These are phyloP conservation scores for Aurantiochytrium sp. DNA, from an alignment of 108 stramenopile genomes.

Conservation along the genomic window DNA sequence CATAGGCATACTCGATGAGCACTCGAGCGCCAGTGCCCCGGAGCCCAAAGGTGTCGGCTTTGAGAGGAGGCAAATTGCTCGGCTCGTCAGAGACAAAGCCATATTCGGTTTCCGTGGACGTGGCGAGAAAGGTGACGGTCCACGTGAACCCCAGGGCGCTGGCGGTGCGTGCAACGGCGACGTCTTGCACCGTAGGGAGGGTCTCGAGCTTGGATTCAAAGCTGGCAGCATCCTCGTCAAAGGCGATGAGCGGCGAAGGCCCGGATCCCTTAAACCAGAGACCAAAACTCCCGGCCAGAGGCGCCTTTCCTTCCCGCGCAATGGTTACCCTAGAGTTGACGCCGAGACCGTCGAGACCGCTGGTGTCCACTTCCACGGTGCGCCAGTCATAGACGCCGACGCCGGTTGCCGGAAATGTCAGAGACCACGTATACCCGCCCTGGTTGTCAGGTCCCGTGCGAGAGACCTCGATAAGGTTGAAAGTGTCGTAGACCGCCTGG, in stretches of 20 bases:
- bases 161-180: neutral
- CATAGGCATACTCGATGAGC: neutral
- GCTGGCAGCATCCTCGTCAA: neutral
- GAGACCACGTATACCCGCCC: neutral
- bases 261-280: neutral
- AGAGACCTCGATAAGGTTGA: neutral
- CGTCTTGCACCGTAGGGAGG: neutral
- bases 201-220: neutral
- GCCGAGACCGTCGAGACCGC: neutral
- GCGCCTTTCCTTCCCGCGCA: neutral
- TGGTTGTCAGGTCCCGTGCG: neutral
- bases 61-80: neutral
- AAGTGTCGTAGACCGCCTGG: neutral
- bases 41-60: neutral
- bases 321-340: neutral
- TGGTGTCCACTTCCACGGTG: neutral
- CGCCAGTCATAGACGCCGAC: neutral
- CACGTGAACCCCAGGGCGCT: neutral
- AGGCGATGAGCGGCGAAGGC: neutral
- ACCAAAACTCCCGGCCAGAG: neutral
- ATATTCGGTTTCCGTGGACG: neutral
- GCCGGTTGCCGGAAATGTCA: neutral
- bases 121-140: conserved; percentile 14
- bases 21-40: neutral
- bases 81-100: neutral